Evolutionary conservation across 2,329 filamentous ascomycete genomes (phyloP).

Genomic region (Aspergillus latus): DNA sequence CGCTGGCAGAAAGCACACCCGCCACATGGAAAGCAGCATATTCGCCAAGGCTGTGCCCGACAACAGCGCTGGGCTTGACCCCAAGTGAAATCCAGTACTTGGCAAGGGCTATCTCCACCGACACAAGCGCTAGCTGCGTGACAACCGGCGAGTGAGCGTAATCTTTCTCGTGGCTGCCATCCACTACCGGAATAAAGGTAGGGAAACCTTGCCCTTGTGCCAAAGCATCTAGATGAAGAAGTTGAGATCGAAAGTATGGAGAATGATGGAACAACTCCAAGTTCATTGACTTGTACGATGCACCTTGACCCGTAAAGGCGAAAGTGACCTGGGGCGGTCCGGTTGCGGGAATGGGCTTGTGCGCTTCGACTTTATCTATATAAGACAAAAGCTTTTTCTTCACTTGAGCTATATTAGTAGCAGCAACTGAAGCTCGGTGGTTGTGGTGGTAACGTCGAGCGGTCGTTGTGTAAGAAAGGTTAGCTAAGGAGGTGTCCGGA

Average conservation of each 20-base stretch:
- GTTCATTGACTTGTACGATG: constrained; percentile 28
- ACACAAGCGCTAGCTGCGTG: constrained; percentile 40
- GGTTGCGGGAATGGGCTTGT: constrained; percentile 49
- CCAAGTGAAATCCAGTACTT: constrained; percentile 32
- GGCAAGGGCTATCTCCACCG: constrained; percentile 43
- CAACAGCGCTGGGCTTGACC: constrained; percentile 50
- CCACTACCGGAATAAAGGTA: constrained; percentile 23
- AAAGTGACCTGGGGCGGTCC: constrained; percentile 33
- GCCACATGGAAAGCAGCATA: constrained; percentile 37
- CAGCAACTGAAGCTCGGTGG: constrained; percentile 12
- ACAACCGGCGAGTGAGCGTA: constrained; percentile 17
- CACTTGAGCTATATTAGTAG: neutral
- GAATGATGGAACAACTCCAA: constrained; percentile 32
- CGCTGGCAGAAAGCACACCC: constrained; percentile 37
- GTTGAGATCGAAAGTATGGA: constrained; percentile 23
- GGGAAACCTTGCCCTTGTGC: constrained; percentile 27
- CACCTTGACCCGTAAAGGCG: constrained; percentile 40
- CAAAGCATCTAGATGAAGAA: constrained; percentile 26
- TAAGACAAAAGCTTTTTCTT: constrained; percentile 2
- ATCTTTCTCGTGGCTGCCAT: constrained; percentile 41
- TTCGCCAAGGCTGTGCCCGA: constrained; percentile 49
- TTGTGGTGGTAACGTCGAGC: constrained; percentile 48
- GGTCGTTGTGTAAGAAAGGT: constrained; percentile 65
- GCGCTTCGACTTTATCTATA: constrained; percentile 43
- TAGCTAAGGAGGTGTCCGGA: constrained; percentile 47